Evolutionary conservation across 2,329 filamentous ascomycete genomes (phyloP).

Genomic region (Trichoderma atroviride): DNA sequence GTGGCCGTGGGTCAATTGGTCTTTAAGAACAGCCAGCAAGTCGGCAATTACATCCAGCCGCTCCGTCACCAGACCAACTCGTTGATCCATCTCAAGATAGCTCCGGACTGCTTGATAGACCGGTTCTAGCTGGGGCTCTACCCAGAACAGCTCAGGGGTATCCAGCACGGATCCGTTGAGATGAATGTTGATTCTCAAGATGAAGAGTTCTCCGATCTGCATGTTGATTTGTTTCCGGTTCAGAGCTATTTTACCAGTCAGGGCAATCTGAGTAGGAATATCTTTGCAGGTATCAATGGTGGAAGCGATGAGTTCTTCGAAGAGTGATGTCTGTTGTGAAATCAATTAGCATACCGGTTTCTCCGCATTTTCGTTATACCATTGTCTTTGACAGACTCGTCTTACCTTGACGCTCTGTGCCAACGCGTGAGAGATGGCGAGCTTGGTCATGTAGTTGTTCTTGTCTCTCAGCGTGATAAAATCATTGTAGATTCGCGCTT

Average conservation of each 20-base stretch:
- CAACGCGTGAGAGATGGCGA: constrained; percentile 93
- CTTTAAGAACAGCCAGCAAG: constrained; percentile 87
- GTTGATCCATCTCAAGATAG: constrained; percentile 97
- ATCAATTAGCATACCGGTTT: neutral
- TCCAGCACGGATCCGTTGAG: constrained; percentile 95
- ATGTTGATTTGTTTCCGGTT: constrained; percentile 94
- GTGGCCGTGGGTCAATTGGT: constrained; percentile 91
- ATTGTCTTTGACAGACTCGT: neutral
- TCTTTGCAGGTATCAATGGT: constrained; percentile 94
- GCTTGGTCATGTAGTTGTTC: constrained; percentile 96
- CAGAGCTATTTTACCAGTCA: constrained; percentile 88
- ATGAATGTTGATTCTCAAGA: constrained; percentile 96
- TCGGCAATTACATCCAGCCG: constrained; percentile 86
- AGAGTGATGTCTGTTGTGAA: constrained; percentile 75
- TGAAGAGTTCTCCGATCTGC: constrained; percentile 98
- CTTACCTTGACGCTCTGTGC: constrained; percentile 89
- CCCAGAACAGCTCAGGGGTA: constrained; percentile 97
- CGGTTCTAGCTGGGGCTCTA: constrained; percentile 93
- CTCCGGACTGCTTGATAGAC: constrained; percentile 94
- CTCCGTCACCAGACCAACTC: constrained; percentile 86
- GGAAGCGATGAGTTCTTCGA: constrained; percentile 91
- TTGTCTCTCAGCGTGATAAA: constrained; percentile 95
- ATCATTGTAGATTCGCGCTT: constrained; percentile 98
- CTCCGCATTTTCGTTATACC: neutral
- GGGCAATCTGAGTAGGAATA: constrained; percentile 87